These are phyloP conservation scores for Vitis labrusca DNA, from an alignment of 164 flowering plant species.

Conservation along the genomic window DNA sequence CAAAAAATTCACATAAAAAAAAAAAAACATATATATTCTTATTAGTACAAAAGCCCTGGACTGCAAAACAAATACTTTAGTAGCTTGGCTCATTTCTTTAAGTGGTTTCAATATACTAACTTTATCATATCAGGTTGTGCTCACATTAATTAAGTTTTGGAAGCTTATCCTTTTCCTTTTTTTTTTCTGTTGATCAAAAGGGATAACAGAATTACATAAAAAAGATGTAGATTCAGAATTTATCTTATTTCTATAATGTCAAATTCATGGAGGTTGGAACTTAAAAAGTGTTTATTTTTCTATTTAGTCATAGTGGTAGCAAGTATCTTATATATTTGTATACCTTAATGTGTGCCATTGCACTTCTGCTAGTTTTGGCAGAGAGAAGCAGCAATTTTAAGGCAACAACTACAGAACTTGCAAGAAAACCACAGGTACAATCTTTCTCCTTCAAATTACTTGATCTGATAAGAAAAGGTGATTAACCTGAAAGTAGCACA, in stretches of 20 bases:
- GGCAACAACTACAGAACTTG: slow-evolving; percentile 41
- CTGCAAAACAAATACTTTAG: no score
- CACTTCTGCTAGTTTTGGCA: slow-evolving; percentile 41
- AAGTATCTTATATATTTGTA: background rate
- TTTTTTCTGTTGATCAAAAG: no score
- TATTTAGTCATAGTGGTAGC: background rate
- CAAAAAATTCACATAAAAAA: no score
- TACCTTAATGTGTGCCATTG: background rate
- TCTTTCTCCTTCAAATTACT: background rate
- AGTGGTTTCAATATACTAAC: no score
- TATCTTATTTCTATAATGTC: background rate
- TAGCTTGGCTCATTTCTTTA: no score
- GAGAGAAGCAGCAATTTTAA: slow-evolving; percentile 41
- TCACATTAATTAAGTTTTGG: no score
- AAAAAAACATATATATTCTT: no score
- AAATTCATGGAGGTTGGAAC: background rate
- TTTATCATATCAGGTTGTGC: no score
- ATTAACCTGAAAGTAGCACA: background rate
- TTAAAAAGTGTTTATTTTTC: background rate
- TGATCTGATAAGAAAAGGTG: background rate
- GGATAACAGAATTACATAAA: no score
- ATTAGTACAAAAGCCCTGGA: no score
- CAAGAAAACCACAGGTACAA: slow-evolving; percentile 44
- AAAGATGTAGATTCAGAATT: background rate
- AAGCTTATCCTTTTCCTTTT: no score